phyloP scores from a whole-genome alignment of 78 protist genomes.

The Mastigamoeba balamuthi region DNA sequence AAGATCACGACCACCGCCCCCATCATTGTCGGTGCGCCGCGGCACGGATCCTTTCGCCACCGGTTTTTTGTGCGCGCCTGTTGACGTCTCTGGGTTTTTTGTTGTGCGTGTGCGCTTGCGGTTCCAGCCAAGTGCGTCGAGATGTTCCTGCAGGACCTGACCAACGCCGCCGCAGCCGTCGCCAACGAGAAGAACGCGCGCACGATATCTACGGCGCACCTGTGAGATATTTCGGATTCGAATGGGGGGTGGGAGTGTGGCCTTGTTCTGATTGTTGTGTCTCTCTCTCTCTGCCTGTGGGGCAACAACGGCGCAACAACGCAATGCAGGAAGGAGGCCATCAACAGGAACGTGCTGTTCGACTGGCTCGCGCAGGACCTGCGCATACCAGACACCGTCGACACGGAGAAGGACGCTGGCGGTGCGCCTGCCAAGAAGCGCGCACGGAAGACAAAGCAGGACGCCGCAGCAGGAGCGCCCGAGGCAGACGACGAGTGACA shows the following conservation, averaged over 20 bases:
- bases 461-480: too few species aligned
- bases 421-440: too few species aligned
- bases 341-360: background rate
- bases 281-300: background rate
- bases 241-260: background rate
- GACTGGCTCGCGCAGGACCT: background rate
- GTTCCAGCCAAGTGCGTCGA: constrained; percentile 42
- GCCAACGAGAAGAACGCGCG: constrained; percentile 23
- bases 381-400: too few species aligned
- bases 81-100: background rate
- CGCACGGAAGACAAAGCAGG: too few species aligned
- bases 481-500: too few species aligned
- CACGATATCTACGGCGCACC: constrained; percentile 18
- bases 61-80: constrained; percentile 4
- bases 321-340: constrained; percentile 9
- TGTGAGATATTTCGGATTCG: constrained; percentile 8
- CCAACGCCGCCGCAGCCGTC: constrained; percentile 11
- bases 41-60: too few species aligned
- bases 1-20: constrained; percentile 41
- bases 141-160: constrained; percentile 31
- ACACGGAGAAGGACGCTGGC: too few species aligned
- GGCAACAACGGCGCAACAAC: constrained; percentile 16
- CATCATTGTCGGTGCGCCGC: constrained; percentile 25
- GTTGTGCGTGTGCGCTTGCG: background rate
- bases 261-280: background rate